A percentile compares a stretch with the other conserved stretches of the same genome.
Conservation (phyloP, 2,329 filamentous ascomycete species). For the Paraphaeosphaeria minitans region DNA sequence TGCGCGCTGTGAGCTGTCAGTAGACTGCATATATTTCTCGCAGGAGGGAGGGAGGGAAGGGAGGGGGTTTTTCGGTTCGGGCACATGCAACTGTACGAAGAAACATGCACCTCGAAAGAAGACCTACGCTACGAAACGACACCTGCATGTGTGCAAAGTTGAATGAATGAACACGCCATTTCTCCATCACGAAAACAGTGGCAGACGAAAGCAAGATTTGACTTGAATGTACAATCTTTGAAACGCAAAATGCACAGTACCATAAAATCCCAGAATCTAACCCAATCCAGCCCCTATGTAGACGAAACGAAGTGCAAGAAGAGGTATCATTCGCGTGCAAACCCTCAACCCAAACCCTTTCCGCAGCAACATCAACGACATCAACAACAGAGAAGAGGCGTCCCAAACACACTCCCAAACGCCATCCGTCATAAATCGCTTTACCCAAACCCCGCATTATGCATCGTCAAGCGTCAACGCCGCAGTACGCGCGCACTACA, state of each 20-base stretch:
- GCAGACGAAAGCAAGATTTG: too few species aligned
- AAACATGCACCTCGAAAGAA: background rate
- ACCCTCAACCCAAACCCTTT: conserved; percentile 7
- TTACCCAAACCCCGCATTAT: conserved; percentile 8
- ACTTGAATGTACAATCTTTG: too few species aligned
- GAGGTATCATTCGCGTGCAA: conserved; percentile 9
- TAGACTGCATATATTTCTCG: background rate
- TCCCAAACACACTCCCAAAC: background rate
- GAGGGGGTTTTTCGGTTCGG: background rate
- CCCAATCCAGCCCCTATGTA: background rate
- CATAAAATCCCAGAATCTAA: background rate
- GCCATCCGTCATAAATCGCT: conserved; percentile 3
- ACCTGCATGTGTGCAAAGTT: background rate
- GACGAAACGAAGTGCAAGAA: conserved; percentile 1
- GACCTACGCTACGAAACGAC: conserved; percentile 1
- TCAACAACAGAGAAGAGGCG: background rate
- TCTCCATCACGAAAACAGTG: too few species aligned
- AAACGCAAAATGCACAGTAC: background rate
- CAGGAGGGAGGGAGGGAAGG: background rate
- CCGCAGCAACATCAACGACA: background rate
- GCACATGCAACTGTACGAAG: background rate
- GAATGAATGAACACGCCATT: too few species aligned
- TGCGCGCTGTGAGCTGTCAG: background rate
- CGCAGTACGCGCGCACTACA: conserved; percentile 5
- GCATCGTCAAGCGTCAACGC: background rate